phyloP scores from a whole-genome alignment of 176 grass and related monocot species.

The Hyparrhenia diplandra region DNA sequence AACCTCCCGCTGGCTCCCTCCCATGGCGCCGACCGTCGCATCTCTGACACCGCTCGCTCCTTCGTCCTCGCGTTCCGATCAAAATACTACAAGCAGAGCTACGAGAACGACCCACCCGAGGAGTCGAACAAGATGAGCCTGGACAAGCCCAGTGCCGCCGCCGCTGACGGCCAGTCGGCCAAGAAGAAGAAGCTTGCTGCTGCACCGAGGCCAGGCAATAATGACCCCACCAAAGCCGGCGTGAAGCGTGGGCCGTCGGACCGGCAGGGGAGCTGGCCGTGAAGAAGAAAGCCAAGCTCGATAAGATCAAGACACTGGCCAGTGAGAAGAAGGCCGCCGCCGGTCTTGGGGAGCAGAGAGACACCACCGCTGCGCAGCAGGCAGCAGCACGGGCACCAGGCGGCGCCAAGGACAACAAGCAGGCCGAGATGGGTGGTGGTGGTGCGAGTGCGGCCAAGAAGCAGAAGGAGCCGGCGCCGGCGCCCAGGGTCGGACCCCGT shows the following conservation, averaged over 20 bases:
- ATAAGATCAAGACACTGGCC: slow-evolving; percentile 59
- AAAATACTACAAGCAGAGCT: slow-evolving; percentile 69
- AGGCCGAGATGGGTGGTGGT: no score
- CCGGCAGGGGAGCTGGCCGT: slow-evolving; percentile 54
- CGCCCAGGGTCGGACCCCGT: slow-evolving; percentile 27
- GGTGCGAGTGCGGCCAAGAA: slow-evolving; percentile 33
- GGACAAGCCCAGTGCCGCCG: slow-evolving; percentile 3
- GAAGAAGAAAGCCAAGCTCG: slow-evolving; percentile 80
- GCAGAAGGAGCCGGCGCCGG: slow-evolving; percentile 35
- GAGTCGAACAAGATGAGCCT: slow-evolving; percentile 33
- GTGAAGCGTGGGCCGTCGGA: slow-evolving; percentile 64
- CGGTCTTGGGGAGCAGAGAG: slow-evolving; percentile 39
- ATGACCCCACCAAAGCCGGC: slow-evolving; percentile 42
- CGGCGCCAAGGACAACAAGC: no score
- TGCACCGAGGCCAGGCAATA: background rate
- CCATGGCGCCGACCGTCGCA: slow-evolving; percentile 39
- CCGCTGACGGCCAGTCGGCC: background rate
- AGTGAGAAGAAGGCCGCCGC: slow-evolving; percentile 63
- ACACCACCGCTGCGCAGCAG: background rate
- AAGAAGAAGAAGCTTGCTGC: slow-evolving; percentile 48
- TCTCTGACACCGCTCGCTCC: slow-evolving; percentile 36
- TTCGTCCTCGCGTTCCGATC: slow-evolving; percentile 77
- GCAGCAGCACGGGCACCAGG: no score
- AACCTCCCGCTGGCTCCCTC: slow-evolving; percentile 64
- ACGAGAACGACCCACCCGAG: slow-evolving; percentile 48